These are phyloP conservation scores for Fraxinus anomala DNA, from an alignment of 257 asterid species.

Conservation along the genomic window DNA sequence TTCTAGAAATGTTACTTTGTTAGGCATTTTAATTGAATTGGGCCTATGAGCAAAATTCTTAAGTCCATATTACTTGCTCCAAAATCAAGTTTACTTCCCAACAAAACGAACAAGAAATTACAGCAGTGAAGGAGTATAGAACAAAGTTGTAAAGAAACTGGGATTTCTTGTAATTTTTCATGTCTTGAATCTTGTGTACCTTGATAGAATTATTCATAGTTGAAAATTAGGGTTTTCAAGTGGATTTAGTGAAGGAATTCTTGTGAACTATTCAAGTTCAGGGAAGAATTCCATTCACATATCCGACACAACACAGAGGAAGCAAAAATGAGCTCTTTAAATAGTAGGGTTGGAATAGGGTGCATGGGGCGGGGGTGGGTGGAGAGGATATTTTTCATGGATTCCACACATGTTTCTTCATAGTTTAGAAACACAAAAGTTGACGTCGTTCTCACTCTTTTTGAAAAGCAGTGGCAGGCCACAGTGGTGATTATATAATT, in stretches of 20 bases:
- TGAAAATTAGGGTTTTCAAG: background rate
- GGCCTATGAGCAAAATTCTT: no score
- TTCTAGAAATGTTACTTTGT: no score
- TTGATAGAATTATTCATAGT: background rate
- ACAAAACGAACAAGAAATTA: background rate
- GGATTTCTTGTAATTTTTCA: background rate
- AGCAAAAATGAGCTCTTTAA: background rate
- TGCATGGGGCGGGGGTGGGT: no score
- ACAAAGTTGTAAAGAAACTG: slow-evolving; percentile 4
- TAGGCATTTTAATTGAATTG: no score
- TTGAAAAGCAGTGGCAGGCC: background rate
- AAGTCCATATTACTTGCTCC: no score
- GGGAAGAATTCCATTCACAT: background rate
- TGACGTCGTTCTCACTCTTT: background rate
- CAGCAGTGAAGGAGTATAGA: background rate
- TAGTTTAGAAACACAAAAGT: background rate
- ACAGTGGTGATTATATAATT: no score
- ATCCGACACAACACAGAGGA: background rate
- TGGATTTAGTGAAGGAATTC: background rate
- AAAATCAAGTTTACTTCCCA: no score
- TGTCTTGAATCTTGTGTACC: background rate
- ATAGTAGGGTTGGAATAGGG: background rate
- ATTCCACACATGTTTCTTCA: background rate
- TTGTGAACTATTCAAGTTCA: background rate
- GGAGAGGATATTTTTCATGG: background rate